These are phyloP conservation scores for Trypanosomatidae sp. DNA, from an alignment of 208 protist genomes.

Conservation along the genomic window DNA sequence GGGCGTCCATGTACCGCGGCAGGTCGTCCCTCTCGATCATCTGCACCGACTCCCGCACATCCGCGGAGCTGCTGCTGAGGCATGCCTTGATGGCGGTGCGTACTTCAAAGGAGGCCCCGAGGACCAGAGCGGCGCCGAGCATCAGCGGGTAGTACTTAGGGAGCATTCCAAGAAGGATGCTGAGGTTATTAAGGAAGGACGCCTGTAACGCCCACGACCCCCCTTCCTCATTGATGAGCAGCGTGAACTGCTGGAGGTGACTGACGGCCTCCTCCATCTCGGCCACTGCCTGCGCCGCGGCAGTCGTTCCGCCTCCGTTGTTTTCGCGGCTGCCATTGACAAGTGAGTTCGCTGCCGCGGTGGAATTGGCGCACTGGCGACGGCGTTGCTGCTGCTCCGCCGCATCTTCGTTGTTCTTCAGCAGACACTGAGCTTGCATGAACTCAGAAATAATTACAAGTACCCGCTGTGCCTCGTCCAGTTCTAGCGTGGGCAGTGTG, in stretches of 20 bases:
- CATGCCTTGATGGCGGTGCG: slow-evolving; percentile 49
- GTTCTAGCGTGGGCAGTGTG: slow-evolving; percentile 32
- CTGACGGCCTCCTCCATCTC: slow-evolving; percentile 14
- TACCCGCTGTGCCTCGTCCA: slow-evolving; percentile 57
- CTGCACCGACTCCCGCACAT: slow-evolving; percentile 40
- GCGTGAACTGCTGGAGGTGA: slow-evolving; percentile 48
- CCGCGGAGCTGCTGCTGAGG: slow-evolving; percentile 29
- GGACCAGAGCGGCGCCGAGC: slow-evolving; percentile 55
- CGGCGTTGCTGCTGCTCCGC: slow-evolving; percentile 16
- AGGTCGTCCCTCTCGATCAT: slow-evolving; percentile 57
- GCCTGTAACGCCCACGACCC: slow-evolving; percentile 37
- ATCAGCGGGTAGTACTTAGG: slow-evolving; percentile 80
- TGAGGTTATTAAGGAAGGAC: slow-evolving; percentile 37
- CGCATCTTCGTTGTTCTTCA: slow-evolving; percentile 27
- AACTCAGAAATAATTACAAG: slow-evolving; percentile 70
- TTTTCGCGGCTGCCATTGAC: neutral
- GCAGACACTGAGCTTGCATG: slow-evolving; percentile 57
- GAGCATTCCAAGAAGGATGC: slow-evolving; percentile 41
- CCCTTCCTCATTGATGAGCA: slow-evolving; percentile 68
- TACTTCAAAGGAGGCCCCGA: slow-evolving; percentile 46
- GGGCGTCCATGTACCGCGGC: slow-evolving; percentile 42
- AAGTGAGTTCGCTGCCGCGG: neutral
- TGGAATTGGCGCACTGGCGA: neutral
- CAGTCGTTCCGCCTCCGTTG: neutral
- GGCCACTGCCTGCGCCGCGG: neutral